Evolutionary conservation across 306 rosid species (phyloP), one percentile per base, ranked within the genome.

Genomic region (Crotalaria pallida): DNA sequence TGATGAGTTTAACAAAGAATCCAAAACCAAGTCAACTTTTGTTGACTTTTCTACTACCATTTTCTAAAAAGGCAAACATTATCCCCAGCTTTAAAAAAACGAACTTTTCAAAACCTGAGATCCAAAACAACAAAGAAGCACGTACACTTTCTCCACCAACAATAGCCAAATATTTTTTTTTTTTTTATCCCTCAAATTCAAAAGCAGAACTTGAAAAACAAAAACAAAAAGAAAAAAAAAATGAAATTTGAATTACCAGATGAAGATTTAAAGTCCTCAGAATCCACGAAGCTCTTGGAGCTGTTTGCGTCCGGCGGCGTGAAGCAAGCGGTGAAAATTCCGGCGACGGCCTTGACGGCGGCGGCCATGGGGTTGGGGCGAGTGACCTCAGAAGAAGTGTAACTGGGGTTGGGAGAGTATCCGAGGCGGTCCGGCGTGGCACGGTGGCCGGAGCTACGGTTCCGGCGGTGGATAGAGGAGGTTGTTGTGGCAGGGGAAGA

Each of bases 281-380:
- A 79, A 59, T 80, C 85, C 0, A 48, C 77, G 38, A 80, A 4
- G 59, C 80, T 78, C 69, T 17, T 66, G 26, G 92, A 84, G 65
- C 16, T 80, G 24, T 47, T 80, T 3, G 61, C n/a, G 23, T 86
- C 88, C 72, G 97, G 96, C 13, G 96, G 91, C 1, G 88, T 74
- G 79, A 95, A 89, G 85, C 99, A 91, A 7, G 82, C 51, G 10
- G 74, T 31, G 41, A 95, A 89, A 13, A 79, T 65, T 45, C 93
- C 87, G 2, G 80, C 90, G 6, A 91, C 45, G 4, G 96, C 83
- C 34, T 80, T 84, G 5, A 91, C 92, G 2, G 85, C 97, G 19
- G 67, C 65, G 4, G 81, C 22, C 5, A 89, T 70, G 0, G 89
- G 70, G 43, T 65, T 82, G 13, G 72, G 77, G 29, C 77, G 29